Percentiles rank a stretch among this genome's conserved stretches.
phyloP scores from a whole-genome alignment of 306 rosid genomes.

The Dryas drummondii region DNA sequence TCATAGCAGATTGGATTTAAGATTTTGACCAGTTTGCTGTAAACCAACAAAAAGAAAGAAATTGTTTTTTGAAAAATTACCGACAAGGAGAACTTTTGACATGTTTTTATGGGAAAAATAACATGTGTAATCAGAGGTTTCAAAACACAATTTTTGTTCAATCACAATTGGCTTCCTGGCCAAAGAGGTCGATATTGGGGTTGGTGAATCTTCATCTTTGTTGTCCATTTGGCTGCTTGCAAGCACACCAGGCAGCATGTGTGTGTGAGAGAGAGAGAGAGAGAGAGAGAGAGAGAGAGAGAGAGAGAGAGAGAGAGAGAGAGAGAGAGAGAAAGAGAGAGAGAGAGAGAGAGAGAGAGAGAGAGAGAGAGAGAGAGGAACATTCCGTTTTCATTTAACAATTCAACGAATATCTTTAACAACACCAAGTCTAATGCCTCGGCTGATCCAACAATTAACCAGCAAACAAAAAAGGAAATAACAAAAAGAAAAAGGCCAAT shows the following conservation, averaged over 20 bases:
- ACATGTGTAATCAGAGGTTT: background rate
- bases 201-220: constrained; percentile 40
- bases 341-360: no score
- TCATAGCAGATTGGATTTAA: background rate
- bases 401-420: background rate
- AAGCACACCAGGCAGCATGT: background rate
- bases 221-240: constrained; percentile 43
- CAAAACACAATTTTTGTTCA: no score
- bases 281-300: no score
- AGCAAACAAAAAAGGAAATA: no score
- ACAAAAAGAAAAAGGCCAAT: no score
- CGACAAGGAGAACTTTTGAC: background rate
- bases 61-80: background rate
- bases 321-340: no score
- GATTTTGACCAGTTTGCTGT: background rate
- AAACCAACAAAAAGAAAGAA: background rate
- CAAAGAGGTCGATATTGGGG: constrained; percentile 20
- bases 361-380: no score
- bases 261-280: no score
- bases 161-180: background rate
- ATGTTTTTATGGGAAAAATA: background rate
- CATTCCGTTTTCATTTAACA: background rate
- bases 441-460: background rate
- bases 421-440: background rate
- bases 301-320: no score